Evolutionary conservation across 2,329 filamentous ascomycete genomes (phyloP).

Genomic region (Aurifilum marmelostoma): DNA sequence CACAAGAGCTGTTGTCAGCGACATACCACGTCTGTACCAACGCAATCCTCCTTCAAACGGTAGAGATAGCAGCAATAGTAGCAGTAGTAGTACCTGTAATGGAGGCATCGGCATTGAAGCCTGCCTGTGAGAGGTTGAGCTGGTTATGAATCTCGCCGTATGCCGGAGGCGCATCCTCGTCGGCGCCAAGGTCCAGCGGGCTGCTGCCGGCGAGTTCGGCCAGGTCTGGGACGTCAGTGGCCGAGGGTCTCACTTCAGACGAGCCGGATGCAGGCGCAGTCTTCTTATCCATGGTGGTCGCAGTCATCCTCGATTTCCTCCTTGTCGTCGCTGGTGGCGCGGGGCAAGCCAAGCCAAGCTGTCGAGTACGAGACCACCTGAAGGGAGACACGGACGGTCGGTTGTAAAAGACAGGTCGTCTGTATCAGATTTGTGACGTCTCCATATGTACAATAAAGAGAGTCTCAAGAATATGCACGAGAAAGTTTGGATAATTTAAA

Average conservation of each 20-base stretch:
- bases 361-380: not conserved
- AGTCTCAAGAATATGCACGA: too few species aligned
- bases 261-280: constrained; percentile 9
- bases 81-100: constrained; percentile 50
- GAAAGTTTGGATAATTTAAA: not conserved
- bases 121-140: constrained; percentile 63
- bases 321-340: constrained; percentile 34
- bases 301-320: too few species aligned
- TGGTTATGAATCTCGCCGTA: constrained; percentile 62
- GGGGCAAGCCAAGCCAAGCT: constrained; percentile 15
- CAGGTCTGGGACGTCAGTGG: constrained; percentile 31
- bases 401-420: not conserved
- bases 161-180: constrained; percentile 54
- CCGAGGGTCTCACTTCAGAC: constrained; percentile 1
- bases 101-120: constrained; percentile 64
- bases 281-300: constrained; percentile 22
- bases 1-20: constrained; percentile 11
- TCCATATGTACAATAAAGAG: not conserved
- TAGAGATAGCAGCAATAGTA: too few species aligned
- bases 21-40: not conserved
- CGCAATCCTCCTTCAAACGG: too few species aligned
- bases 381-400: not conserved
- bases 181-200: constrained; percentile 44
- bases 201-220: constrained; percentile 32
- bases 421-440: not conserved